Base-by-base conservation (phyloP, 2,329 filamentous ascomycete genomes). In the Penicillium paneum region DNA sequence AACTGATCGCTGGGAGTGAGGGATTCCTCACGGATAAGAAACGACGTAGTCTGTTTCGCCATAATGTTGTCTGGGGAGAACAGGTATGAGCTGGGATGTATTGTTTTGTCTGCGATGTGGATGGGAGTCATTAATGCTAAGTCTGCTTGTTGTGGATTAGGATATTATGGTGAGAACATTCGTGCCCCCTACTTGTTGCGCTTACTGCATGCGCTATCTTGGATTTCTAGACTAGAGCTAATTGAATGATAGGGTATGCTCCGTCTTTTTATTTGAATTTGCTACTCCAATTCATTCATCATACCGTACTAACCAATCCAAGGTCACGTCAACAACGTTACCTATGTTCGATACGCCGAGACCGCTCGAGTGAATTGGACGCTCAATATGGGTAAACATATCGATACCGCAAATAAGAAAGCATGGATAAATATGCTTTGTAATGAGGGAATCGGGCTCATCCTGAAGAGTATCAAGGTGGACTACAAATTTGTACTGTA, bases 291-390 rank as follows among this genome's bases (percentile, higher is more conserved):
- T n/a, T 2, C 3, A 15, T 34, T 0, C 8, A 12, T n/a, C 8
- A 12, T 42, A 3, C 24, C 7, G 17, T 41, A 36, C 53, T 49
- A 47, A 61, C 24, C 40, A 29, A 13, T n/a, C 10, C 35, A 76
- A 85, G 83, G 85, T 45, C 91, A 96, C 71, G 88, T 96, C 45
- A 96, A 96, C 71, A 96, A 96, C 64, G 86, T 92, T 58, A 84
- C 83, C 61, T 96, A 96, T 72, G 86, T 89, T 63, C 83, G 88
- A 57, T 96, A 90, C 71, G 91, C 91, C 34, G 92, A 97, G 71
- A 87, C 87, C 6, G 86, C 86, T 4, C 83, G 92, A 34, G 83
- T 93, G 31, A 90, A 91, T 65, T 96, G 89, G 87, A 81, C 86
- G 26, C 79, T 80, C 53, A 87, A 91, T 66, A 87, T 90, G 62